A percentile compares a stretch with the other conserved stretches of the same genome.
Evolutionary conservation across 2,329 filamentous ascomycete genomes (phyloP).

Genomic region (Xylariaceae sp.): DNA sequence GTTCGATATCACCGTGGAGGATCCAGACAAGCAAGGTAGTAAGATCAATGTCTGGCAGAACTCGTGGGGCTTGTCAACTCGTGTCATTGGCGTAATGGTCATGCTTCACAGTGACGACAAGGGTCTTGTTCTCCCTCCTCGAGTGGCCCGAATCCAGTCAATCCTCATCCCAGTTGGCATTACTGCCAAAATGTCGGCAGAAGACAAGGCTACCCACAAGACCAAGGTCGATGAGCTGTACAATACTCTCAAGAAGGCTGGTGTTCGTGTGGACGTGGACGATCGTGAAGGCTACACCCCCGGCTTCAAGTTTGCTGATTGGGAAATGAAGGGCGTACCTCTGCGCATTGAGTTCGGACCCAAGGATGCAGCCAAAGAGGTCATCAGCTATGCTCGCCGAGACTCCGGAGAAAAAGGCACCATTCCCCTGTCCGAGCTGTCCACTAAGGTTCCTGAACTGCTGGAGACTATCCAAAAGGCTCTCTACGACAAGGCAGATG

Average conservation of each 20-base stretch:
- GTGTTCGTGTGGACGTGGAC: slow-evolving; percentile 77
- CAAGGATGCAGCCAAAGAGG: slow-evolving; percentile 82
- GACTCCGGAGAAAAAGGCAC: slow-evolving; percentile 82
- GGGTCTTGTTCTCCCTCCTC: slow-evolving; percentile 87
- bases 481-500: slow-evolving; percentile 72
- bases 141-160: slow-evolving; percentile 80
- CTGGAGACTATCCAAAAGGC: slow-evolving; percentile 88
- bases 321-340: slow-evolving; percentile 94
- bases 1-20: slow-evolving; percentile 97
- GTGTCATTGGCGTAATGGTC: slow-evolving; percentile 97
- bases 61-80: slow-evolving; percentile 93
- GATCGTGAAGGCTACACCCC: slow-evolving; percentile 88
- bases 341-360: slow-evolving; percentile 93
- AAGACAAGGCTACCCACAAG: slow-evolving; percentile 73
- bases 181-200: slow-evolving; percentile 78
- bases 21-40: slow-evolving; percentile 75
- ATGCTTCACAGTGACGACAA: slow-evolving; percentile 97
- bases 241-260: slow-evolving; percentile 63
- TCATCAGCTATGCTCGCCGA: slow-evolving; percentile 80
- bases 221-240: slow-evolving; percentile 71
- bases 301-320: slow-evolving; percentile 98
- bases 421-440: slow-evolving; percentile 70
- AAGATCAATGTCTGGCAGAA: slow-evolving; percentile 95
- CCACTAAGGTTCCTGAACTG: slow-evolving; percentile 69
- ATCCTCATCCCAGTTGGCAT: slow-evolving; percentile 91